These are phyloP conservation scores for Ophiosphaerella korrae DNA, from an alignment of 2,329 filamentous ascomycete genomes.

Conservation along the genomic window DNA sequence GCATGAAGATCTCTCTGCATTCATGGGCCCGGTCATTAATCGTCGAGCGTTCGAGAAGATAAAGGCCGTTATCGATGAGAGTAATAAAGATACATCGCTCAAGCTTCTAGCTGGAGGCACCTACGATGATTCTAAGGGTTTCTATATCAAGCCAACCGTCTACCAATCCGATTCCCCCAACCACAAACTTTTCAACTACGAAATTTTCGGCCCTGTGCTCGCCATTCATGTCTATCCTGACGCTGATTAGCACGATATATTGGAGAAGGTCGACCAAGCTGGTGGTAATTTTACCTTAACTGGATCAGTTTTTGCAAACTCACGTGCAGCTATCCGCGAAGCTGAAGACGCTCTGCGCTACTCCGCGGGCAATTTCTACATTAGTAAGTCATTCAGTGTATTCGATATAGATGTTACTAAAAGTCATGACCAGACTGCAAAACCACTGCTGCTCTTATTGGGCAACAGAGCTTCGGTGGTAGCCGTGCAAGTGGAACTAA, in stretches of 20 bases:
- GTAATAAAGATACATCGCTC: slow-evolving; percentile 73
- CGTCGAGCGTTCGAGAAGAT: slow-evolving; percentile 79
- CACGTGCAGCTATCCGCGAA: slow-evolving; percentile 66
- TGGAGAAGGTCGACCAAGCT: slow-evolving; percentile 61
- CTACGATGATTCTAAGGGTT: slow-evolving; percentile 77
- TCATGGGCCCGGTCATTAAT: slow-evolving; percentile 86
- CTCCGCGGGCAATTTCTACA: slow-evolving; percentile 79
- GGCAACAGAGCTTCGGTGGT: slow-evolving; percentile 57
- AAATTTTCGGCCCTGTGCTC: slow-evolving; percentile 81
- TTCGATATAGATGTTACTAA: slow-evolving; percentile 4
- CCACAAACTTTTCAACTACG: slow-evolving; percentile 74
- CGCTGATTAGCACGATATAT: slow-evolving; percentile 57
- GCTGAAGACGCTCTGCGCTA: slow-evolving; percentile 74
- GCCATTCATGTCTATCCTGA: slow-evolving; percentile 80
- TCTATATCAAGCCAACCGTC: slow-evolving; percentile 80
- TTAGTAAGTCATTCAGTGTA: slow-evolving; percentile 56
- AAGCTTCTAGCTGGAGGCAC: slow-evolving; percentile 74
- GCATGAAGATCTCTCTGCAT: slow-evolving; percentile 68
- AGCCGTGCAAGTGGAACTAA: slow-evolving; percentile 60
- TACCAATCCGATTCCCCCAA: slow-evolving; percentile 73
- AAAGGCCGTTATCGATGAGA: slow-evolving; percentile 72
- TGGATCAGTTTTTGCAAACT: slow-evolving; percentile 73
- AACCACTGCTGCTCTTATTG: slow-evolving; percentile 47
- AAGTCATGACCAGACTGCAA: slow-evolving; percentile 28
- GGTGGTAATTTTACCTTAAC: slow-evolving; percentile 77